A percentile compares a stretch with the other conserved stretches of the same genome.
Evolutionary conservation across 345 rosid genomes (phyloP).

Genomic region (Euphorbia lathyris): DNA sequence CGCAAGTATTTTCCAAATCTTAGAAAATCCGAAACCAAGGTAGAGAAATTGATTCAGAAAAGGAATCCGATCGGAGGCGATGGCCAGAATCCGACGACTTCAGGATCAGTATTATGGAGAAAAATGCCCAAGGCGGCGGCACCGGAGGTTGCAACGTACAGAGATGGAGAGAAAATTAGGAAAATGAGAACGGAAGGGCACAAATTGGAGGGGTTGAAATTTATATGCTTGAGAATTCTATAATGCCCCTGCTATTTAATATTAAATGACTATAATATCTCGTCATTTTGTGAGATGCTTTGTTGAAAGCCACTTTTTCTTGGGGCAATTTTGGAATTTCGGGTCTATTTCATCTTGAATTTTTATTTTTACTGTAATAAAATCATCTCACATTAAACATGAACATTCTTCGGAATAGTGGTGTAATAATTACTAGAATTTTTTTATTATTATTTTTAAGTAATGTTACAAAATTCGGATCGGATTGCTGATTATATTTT

Average conservation of each 20-base stretch:
- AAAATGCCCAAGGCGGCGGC: background rate
- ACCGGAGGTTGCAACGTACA: constrained; percentile 13
- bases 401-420: too few species aligned
- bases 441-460: too few species aligned
- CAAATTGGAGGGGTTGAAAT: background rate
- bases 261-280: constrained; percentile 22
- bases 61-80: constrained; percentile 14
- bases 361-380: too few species aligned
- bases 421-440: too few species aligned
- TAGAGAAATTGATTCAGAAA: background rate
- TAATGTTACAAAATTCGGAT: too few species aligned
- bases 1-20: background rate
- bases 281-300: too few species aligned
- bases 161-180: background rate
- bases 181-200: background rate
- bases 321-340: too few species aligned
- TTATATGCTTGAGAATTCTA: background rate
- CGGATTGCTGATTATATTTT: too few species aligned
- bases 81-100: background rate
- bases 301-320: too few species aligned
- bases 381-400: too few species aligned
- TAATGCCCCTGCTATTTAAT: background rate
- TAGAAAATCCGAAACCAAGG: background rate
- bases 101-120: constrained; percentile 7
- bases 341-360: too few species aligned